Evolutionary conservation across 108 stramenopile genomes (phyloP).

Genomic region (Discostella stelligeroides): DNA sequence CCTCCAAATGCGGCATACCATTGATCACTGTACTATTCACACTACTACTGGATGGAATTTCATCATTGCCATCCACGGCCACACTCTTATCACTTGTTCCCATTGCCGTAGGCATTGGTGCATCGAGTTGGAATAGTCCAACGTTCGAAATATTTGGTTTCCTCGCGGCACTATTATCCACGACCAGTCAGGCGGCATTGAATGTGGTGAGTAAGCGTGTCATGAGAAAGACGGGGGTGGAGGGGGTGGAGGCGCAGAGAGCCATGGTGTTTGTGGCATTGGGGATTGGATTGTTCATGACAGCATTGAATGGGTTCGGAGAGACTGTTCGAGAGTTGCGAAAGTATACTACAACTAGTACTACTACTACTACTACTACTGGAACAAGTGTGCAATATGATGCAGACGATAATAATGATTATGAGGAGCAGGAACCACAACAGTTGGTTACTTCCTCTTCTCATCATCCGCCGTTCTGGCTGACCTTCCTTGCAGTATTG

Average conservation of each 20-base stretch:
- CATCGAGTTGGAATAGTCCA: conserved; percentile 76
- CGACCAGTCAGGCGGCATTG: conserved; percentile 68
- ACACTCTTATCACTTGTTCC: conserved; percentile 70
- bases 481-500: conserved; percentile 55
- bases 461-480: conserved; percentile 54
- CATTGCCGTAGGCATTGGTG: conserved; percentile 74
- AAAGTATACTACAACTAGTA: conserved; percentile 7
- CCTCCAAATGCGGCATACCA: conserved; percentile 80
- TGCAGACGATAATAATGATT: not conserved
- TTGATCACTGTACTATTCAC: conserved; percentile 73
- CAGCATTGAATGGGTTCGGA: conserved; percentile 30
- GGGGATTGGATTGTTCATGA: conserved; percentile 49
- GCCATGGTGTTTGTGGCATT: conserved; percentile 78
- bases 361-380: not conserved
- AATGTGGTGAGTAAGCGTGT: conserved; percentile 69
- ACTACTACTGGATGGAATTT: conserved; percentile 58
- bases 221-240: conserved; percentile 56
- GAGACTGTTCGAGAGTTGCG: conserved; percentile 32
- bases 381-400: conserved; percentile 9
- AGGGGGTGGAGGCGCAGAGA: conserved; percentile 66
- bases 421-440: conserved; percentile 11
- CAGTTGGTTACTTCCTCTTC: conserved; percentile 7
- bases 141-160: conserved; percentile 75
- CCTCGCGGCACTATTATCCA: conserved; percentile 64
- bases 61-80: conserved; percentile 53